Conservation (phyloP, 192 early-diverging fungal genomes). For the Phycomyces nitens region DNA sequence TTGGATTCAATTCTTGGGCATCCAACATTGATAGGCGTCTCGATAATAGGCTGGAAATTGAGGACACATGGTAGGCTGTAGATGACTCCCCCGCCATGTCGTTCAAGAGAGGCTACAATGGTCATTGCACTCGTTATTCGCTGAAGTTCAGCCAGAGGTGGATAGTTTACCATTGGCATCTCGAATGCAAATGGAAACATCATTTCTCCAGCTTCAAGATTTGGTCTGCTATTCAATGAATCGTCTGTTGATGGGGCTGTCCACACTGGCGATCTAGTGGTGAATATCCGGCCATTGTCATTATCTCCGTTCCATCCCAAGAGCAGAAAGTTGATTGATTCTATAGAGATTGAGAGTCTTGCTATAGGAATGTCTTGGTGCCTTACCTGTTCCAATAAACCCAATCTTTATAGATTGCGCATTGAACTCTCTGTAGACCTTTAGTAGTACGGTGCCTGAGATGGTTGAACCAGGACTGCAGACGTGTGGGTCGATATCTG, state of each 20-base stretch:
- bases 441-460: slow-evolving; percentile 1
- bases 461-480: slow-evolving; percentile 13
- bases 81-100: not conserved
- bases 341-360: slow-evolving; percentile 12
- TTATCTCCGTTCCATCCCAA: slow-evolving; percentile 25
- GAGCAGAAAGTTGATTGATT: slow-evolving; percentile 24
- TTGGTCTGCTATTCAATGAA: slow-evolving; percentile 5
- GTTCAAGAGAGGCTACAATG: slow-evolving; percentile 16
- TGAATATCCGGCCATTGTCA: slow-evolving; percentile 23
- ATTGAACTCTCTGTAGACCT: too few species aligned
- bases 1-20: not conserved
- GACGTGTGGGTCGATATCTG: not conserved
- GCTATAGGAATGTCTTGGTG: too few species aligned
- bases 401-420: not conserved
- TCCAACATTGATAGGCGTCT: not conserved
- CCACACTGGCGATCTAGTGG: slow-evolving; percentile 20
- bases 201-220: slow-evolving; percentile 19
- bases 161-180: slow-evolving; percentile 33
- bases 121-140: slow-evolving; percentile 15
- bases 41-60: slow-evolving; percentile 9
- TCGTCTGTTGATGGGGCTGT: slow-evolving; percentile 7
- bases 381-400: not conserved
- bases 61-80: not conserved
- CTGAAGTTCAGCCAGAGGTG: slow-evolving; percentile 19
- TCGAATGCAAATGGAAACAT: slow-evolving; percentile 27